These are phyloP conservation scores for Echinochloa phyllopogon DNA, from an alignment of 176 grass and related monocot species.

Conservation along the genomic window DNA sequence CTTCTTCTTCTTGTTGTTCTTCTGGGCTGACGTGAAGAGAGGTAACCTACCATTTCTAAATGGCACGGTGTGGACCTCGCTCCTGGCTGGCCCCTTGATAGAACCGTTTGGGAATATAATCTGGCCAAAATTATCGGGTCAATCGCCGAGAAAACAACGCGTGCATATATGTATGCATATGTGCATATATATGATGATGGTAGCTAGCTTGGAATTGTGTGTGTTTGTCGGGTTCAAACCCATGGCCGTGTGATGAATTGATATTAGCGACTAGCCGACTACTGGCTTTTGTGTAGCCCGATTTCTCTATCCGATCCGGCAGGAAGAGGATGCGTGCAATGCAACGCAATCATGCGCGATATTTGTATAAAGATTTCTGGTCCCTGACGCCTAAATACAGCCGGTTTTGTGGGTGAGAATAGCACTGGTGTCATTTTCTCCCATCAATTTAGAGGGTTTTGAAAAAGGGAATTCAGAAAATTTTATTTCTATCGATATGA, in stretches of 20 bases:
- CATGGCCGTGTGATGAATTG: not conserved
- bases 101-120: conserved; percentile 34
- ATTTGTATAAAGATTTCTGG: conserved; percentile 44
- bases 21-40: conserved; percentile 31
- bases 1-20: not conserved
- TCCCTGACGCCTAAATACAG: conserved; percentile 20
- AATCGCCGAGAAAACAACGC: conserved; percentile 33
- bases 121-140: conserved; percentile 17
- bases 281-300: not conserved
- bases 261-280: not conserved
- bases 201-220: conserved; percentile 20
- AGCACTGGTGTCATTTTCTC: conserved; percentile 25
- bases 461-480: not conserved
- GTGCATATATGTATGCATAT: not conserved
- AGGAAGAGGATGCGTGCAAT: conserved; percentile 40
- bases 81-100: not conserved
- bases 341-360: conserved; percentile 41
- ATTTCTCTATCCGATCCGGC: not conserved
- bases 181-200: not conserved
- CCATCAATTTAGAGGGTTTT: not conserved
- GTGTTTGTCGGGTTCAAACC: conserved; percentile 50
- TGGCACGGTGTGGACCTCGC: conserved; percentile 20
- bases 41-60: conserved; percentile 35
- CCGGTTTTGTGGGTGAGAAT: conserved; percentile 1
- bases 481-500: not conserved